Base-by-base conservation (phyloP, 202 grass and related monocot genomes). In the Dendrocalamus latiflorus region DNA sequence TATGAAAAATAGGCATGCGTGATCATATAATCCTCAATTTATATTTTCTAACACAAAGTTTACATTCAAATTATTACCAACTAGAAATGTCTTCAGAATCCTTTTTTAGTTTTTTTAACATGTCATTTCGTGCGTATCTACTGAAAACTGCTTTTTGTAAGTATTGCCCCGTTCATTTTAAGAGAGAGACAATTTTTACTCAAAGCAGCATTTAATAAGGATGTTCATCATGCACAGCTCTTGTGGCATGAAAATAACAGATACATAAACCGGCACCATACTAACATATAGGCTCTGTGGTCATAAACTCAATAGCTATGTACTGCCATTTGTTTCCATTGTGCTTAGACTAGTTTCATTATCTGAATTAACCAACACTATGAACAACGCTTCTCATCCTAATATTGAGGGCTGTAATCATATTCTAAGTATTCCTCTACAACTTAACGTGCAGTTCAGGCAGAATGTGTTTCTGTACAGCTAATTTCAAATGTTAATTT, bases 371-470 rank as follows among this genome's bases (percentile, higher is more conserved):
- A 21, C 18, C 51, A 9, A n/a, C 7, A 33, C 57, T 11, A 45
- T 26, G 55, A 5, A 16, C 74, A 20, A 51, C 8, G 26, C 39
- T 74, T 15, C 15, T 66, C 20, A 82, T 53, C 16, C 50, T 75
- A 51, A 75, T 70, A 63, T 50, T 26, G 57, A 36, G 1, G 36
- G 54, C 14, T 70, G 18, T 50, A 62, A 54, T 33, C 16, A 7
- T 75, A 53, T 67, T 21, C 30, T 36, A 21, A 0, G 34, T 44
- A 58, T 72, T 81, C 33, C 36, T 63, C 30, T 36, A 28, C 15
- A 71, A 67, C 39, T 85, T 72, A 34, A 59, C 44, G 22, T 65
- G 20, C 47, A 82, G 45, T 77, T 81, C 25, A 49, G 66, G 53
- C 15, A 16, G 47, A 54, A 54, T 53, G 22, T 42, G 41, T 49